phyloP scores from a whole-genome alignment of 2,329 filamentous ascomycete species.

The Pochonia chlamydosporia region DNA sequence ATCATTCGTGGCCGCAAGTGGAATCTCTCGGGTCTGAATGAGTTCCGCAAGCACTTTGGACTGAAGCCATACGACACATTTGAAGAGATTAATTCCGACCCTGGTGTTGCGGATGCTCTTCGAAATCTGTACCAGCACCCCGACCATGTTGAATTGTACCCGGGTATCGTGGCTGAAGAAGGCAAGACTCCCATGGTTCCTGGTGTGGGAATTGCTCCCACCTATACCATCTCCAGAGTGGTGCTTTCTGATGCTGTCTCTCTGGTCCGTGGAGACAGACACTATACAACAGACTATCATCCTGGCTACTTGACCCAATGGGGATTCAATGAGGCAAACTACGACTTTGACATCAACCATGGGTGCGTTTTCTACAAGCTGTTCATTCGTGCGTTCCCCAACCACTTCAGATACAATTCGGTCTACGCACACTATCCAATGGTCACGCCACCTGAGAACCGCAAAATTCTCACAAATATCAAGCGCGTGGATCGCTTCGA shows the following conservation, averaged over 20 bases:
- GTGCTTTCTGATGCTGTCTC: conserved; percentile 73
- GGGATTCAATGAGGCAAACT: conserved; percentile 71
- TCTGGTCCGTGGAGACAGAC: conserved; percentile 71
- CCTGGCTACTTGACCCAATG: conserved; percentile 74
- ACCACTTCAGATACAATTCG: conserved; percentile 71
- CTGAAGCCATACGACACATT: conserved; percentile 72
- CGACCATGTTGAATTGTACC: conserved; percentile 75
- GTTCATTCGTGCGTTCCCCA: conserved; percentile 71
- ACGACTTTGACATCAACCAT: conserved; percentile 68
- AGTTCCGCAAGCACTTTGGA: conserved; percentile 78
- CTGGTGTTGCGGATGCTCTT: conserved; percentile 60
- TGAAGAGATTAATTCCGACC: conserved; percentile 78
- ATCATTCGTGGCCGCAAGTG: conserved; percentile 73
- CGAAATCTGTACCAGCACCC: conserved; percentile 69
- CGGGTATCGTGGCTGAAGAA: conserved; percentile 70
- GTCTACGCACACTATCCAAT: conserved; percentile 79
- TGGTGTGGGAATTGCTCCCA: conserved; percentile 69
- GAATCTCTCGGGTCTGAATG: conserved; percentile 74
- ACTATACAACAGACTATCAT: conserved; percentile 74
- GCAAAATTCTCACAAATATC: conserved; percentile 62
- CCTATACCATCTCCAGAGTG: conserved; percentile 71
- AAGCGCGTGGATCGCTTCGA: conserved; percentile 63
- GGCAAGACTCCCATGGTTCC: conserved; percentile 68
- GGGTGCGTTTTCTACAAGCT: conserved; percentile 84
- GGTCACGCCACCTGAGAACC: conserved; percentile 65